These are phyloP conservation scores for Pseudomassariella vexata DNA, from an alignment of 2,329 filamentous ascomycete species.

Conservation along the genomic window DNA sequence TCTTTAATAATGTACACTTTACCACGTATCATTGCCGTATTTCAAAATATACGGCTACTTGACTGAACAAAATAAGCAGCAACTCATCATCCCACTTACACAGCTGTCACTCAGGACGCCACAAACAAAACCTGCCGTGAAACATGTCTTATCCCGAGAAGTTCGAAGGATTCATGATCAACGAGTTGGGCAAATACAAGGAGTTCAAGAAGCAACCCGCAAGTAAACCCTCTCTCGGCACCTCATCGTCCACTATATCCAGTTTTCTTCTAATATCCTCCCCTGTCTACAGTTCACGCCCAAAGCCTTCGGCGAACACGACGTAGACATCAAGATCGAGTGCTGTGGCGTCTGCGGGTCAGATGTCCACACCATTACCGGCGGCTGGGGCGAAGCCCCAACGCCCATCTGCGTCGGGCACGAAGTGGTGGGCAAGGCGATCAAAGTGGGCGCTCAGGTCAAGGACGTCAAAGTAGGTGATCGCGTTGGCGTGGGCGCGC, in stretches of 20 bases:
- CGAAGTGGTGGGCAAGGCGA: slow-evolving; percentile 51
- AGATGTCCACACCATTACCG: slow-evolving; percentile 37
- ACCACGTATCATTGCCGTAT: too few relatives aligned
- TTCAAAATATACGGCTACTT: too few relatives aligned
- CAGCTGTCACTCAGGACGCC: too few relatives aligned
- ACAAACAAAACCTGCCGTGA: background rate
- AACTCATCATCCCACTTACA: too few relatives aligned
- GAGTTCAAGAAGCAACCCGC: slow-evolving; percentile 24
- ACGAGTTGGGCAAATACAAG: slow-evolving; percentile 20
- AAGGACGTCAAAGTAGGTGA: slow-evolving; percentile 53
- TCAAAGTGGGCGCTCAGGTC: slow-evolving; percentile 31
- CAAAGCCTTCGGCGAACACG: slow-evolving; percentile 38
- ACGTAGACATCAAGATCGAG: slow-evolving; percentile 65
- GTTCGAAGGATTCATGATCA: slow-evolving; percentile 26
- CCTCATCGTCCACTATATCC: background rate
- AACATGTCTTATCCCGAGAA: slow-evolving; percentile 22
- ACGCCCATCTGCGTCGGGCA: slow-evolving; percentile 50
- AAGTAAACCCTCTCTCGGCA: slow-evolving; percentile 1
- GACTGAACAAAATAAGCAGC: too few relatives aligned
- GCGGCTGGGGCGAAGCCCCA: slow-evolving; percentile 25
- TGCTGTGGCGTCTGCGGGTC: slow-evolving; percentile 55
- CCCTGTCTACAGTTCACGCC: slow-evolving; percentile 19
- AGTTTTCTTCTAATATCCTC: background rate
- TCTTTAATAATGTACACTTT: too few relatives aligned
- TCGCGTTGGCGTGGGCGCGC: slow-evolving; percentile 58